A percentile compares a stretch with the other conserved stretches of the same genome.
Conservation (phyloP, 805 yeast genomes). For the Candida vartiovaarae region DNA sequence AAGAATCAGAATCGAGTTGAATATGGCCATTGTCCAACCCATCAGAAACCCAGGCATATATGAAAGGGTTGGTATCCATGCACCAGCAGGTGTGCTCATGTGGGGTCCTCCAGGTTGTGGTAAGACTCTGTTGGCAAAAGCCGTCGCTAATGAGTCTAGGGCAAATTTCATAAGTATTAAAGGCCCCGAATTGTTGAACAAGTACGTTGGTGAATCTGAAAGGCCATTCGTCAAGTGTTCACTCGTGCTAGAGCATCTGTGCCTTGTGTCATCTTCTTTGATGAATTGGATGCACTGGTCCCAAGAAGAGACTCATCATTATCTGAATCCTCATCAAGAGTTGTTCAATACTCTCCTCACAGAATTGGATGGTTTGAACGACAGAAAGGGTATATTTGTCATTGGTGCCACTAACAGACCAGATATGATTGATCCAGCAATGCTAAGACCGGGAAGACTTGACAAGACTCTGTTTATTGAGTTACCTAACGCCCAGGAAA, state of each 20-base stretch:
- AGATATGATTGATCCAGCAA: conserved; percentile 97
- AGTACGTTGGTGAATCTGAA: conserved; percentile 96
- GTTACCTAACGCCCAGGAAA: conserved; percentile 71
- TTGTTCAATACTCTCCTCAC: conserved; percentile 92
- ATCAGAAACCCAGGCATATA: conserved; percentile 87
- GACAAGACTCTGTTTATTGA: conserved; percentile 92
- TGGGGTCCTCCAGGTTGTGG: conserved; percentile 99
- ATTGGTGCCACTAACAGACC: conserved; percentile 97
- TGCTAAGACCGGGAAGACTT: conserved; percentile 93
- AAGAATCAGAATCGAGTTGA: conserved; percentile 77
- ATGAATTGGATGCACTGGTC: conserved; percentile 92
- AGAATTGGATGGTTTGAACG: conserved; percentile 91
- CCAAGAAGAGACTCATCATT: conserved; percentile 87
- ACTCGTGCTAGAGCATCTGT: conserved; percentile 86
- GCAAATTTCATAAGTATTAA: conserved; percentile 94
- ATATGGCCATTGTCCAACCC: conserved; percentile 97
- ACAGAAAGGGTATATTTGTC: conserved; percentile 87
- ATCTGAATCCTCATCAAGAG: conserved; percentile 86
- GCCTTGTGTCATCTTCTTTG: conserved; percentile 93
- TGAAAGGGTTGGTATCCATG: conserved; percentile 85
- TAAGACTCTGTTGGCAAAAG: conserved; percentile 91
- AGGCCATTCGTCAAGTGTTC: conserved; percentile 90
- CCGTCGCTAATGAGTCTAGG: conserved; percentile 94
- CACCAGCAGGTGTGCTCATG: conserved; percentile 93
- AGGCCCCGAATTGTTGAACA: conserved; percentile 92